Evolutionary conservation across 352 stramenopile genomes (phyloP), one percentile per base, ranked within the genome.

Genomic region (Thalassiosira exigua): DNA sequence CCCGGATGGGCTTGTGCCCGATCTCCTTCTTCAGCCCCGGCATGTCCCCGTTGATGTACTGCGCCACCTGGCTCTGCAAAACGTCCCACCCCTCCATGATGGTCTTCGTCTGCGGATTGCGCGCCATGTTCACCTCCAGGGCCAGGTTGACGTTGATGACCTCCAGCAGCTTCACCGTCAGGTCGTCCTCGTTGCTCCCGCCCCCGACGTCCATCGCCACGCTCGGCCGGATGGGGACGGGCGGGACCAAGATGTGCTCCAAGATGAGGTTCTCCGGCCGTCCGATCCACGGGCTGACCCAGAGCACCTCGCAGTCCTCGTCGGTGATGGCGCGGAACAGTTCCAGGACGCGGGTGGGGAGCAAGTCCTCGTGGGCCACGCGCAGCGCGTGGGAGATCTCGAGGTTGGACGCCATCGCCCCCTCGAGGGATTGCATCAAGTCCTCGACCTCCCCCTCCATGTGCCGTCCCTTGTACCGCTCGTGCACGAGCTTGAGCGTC

Each of bases 1-100:
- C 96, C 30, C 97, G 93, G 61, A 99, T 99, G 26, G 96, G 95
- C 65, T 98, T 98, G 52, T 95, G 93, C 21, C 95, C 96, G 41
- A 97, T 96, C n/a, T 96, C 95, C 65, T 97, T 95, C 17, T 98
- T 94, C 1, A 99, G 75, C 0, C 97, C 97, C 0, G 98, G 97
- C 5, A 98, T 97, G 66, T 99, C 97, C 17, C 97, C 97, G 87
- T 99, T 99, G 81, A 99, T 98, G 54, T 98, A 98, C 79, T 98
- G 95, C 4, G 96, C 96, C 14, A 99, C 96, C 76, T 93, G 87
- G 50, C 94, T 80, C 90, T 99, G 98, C 66, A 99, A 89, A 75
- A 99, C 98, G 79, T 99, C 96, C 75, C n/a, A 99, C 84, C 98
- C 94, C 84, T 99, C 97, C 92, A 99, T 98, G 53, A 99, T 97